phyloP scores from a whole-genome alignment of 768 basidiomycete species.

The Botryobasidium botryosum region DNA sequence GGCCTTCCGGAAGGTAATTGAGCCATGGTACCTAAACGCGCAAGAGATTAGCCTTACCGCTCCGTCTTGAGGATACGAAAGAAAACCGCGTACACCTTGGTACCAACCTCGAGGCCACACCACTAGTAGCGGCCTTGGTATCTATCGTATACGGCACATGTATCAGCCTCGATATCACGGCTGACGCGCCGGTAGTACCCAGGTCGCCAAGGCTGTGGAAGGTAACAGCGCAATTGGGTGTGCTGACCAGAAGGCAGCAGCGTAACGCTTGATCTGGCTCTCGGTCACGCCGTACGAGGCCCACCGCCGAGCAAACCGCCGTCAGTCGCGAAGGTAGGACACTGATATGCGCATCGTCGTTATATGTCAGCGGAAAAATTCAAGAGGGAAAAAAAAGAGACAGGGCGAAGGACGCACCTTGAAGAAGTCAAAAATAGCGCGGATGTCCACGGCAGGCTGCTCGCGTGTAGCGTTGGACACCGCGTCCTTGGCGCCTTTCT shows the following conservation, averaged over 20 bases:
- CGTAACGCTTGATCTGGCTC: slow-evolving; percentile 82
- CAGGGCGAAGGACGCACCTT: slow-evolving; percentile 37
- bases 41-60: too few relatives aligned
- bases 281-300: slow-evolving; percentile 92
- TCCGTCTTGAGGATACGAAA: not conserved
- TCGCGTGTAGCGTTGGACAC: slow-evolving; percentile 76
- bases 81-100: slow-evolving; percentile 56
- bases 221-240: slow-evolving; percentile 89
- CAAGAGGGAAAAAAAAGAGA: not conserved
- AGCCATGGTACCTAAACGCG: slow-evolving; percentile 51
- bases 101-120: slow-evolving; percentile 86
- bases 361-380: slow-evolving; percentile 1
- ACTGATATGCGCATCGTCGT: slow-evolving; percentile 31
- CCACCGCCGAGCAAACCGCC: slow-evolving; percentile 92
- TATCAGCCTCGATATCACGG: slow-evolving; percentile 82
- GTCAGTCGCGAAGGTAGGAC: slow-evolving; percentile 93
- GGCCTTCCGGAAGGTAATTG: slow-evolving; percentile 85
- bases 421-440: slow-evolving; percentile 81
- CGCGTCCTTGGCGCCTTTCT: slow-evolving; percentile 61
- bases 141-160: slow-evolving; percentile 95
- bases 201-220: slow-evolving; percentile 88
- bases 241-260: slow-evolving; percentile 84
- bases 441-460: slow-evolving; percentile 87
- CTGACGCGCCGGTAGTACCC: slow-evolving; percentile 97
- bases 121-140: slow-evolving; percentile 71